Evolutionary conservation across 345 rosid genomes (phyloP).

Genomic region (Ailanthus altissimus): DNA sequence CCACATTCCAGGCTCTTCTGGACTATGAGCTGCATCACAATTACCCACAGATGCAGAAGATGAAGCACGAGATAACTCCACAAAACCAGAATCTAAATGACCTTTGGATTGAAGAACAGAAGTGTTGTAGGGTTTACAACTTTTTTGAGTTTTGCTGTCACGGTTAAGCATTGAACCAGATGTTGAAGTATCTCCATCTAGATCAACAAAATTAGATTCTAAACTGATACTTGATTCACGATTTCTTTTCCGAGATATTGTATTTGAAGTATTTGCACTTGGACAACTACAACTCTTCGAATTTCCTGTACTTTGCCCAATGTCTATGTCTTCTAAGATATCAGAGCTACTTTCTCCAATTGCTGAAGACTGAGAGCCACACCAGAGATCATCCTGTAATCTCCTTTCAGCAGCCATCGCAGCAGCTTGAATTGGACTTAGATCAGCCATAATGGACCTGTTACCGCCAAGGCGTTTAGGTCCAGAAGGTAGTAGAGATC

Average conservation of each 20-base stretch:
- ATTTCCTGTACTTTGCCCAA: slow-evolving; percentile 29
- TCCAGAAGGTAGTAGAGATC: slow-evolving; percentile 67
- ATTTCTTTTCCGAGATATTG: slow-evolving; percentile 48
- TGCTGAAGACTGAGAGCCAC: slow-evolving; percentile 64
- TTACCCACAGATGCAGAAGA: slow-evolving; percentile 26
- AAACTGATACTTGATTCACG: slow-evolving; percentile 28
- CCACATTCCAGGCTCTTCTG: slow-evolving; percentile 55
- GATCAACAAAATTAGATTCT: slow-evolving; percentile 40
- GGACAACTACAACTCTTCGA: slow-evolving; percentile 25
- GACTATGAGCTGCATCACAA: slow-evolving; percentile 25
- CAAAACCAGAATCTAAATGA: slow-evolving; percentile 15
- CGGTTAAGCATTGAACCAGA: slow-evolving; percentile 17
- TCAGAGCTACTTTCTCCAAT: slow-evolving; percentile 45
- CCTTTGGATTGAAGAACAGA: slow-evolving; percentile 21
- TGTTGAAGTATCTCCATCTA: slow-evolving; percentile 27
- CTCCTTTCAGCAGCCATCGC: slow-evolving; percentile 98
- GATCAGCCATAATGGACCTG: slow-evolving; percentile 69
- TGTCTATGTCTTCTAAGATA: slow-evolving; percentile 28
- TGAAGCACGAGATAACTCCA: slow-evolving; percentile 24
- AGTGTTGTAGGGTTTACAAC: slow-evolving; percentile 30
- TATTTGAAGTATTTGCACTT: slow-evolving; percentile 9
- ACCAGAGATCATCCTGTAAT: slow-evolving; percentile 80
- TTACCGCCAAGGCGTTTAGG: slow-evolving; percentile 87
- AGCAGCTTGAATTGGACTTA: slow-evolving; percentile 89
- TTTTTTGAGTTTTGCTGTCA: slow-evolving; percentile 37